phyloP scores from a whole-genome alignment of 345 rosid genomes.

The Fremontodendron californicum region DNA sequence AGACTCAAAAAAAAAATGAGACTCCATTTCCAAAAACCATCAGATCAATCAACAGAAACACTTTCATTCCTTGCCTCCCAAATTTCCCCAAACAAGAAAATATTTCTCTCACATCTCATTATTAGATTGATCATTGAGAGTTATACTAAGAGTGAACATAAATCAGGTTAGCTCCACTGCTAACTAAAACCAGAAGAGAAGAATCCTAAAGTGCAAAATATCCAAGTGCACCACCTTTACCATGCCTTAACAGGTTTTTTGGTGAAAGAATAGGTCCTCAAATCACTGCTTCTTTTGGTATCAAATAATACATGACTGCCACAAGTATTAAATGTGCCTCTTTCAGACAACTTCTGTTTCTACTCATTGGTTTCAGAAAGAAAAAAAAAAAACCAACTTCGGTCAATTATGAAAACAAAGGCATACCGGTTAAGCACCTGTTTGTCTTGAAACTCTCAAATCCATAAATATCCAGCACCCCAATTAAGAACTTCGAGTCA shows the following conservation, averaged over 20 bases:
- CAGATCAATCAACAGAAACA: neutral
- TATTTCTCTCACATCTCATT: neutral
- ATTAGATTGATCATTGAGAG: neutral
- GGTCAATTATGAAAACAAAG: slow-evolving; percentile 32
- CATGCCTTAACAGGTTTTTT: neutral
- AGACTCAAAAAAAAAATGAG: neutral
- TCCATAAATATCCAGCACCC: slow-evolving; percentile 98
- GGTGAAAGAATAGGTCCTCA: neutral
- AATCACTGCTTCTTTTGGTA: slow-evolving; percentile 6
- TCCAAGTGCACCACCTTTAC: slow-evolving; percentile 2
- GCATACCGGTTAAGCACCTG: slow-evolving; percentile 93
- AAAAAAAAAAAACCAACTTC: slow-evolving; percentile 10
- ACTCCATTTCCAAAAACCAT: neutral
- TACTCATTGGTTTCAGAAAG: slow-evolving; percentile 16
- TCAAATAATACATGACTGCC: slow-evolving; percentile 7
- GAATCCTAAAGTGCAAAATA: neutral
- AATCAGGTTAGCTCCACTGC: neutral
- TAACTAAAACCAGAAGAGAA: neutral
- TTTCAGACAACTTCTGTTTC: slow-evolving; percentile 7
- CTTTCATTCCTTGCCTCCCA: neutral
- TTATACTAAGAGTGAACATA: neutral
- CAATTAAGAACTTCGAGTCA: slow-evolving; percentile 79
- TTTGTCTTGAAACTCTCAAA: slow-evolving; percentile 99
- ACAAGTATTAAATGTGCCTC: slow-evolving; percentile 7
- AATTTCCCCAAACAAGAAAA: neutral